Evolutionary conservation across 768 basidiomycete species (phyloP).

Genomic region (Rhizopogon rudus): DNA sequence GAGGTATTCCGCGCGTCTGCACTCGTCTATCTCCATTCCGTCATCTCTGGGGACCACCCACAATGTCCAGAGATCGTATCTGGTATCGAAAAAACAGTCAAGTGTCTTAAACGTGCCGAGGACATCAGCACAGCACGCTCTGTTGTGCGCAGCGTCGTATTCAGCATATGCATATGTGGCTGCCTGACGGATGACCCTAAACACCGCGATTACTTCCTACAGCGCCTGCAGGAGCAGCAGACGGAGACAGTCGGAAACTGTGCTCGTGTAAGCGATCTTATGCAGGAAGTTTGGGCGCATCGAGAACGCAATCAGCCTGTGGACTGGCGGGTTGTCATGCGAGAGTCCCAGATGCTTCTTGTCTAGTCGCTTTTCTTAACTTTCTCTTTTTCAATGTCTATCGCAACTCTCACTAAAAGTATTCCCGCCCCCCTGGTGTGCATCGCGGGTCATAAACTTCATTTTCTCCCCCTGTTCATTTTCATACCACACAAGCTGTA

Average conservation of each 20-base stretch:
- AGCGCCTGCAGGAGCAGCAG: slow-evolving; percentile 46
- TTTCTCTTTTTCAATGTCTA: neutral
- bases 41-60: slow-evolving; percentile 71
- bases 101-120: slow-evolving; percentile 35
- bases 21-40: slow-evolving; percentile 68
- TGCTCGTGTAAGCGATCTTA: slow-evolving; percentile 44
- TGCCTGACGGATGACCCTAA: slow-evolving; percentile 51
- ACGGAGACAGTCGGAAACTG: slow-evolving; percentile 62
- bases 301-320: slow-evolving; percentile 37
- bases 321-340: slow-evolving; percentile 59
- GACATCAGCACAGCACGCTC: slow-evolving; percentile 37
- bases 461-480: neutral
- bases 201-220: slow-evolving; percentile 39
- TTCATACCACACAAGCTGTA: neutral
- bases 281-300: slow-evolving; percentile 54
- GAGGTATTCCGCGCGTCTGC: slow-evolving; percentile 74
- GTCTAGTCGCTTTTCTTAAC: slow-evolving; percentile 32
- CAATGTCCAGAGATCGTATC: slow-evolving; percentile 56
- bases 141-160: slow-evolving; percentile 75
- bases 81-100: slow-evolving; percentile 50
- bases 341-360: slow-evolving; percentile 48
- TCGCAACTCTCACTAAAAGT: neutral
- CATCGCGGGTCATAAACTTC: neutral
- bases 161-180: slow-evolving; percentile 70
- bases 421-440: neutral